Base-by-base conservation (phyloP, 768 basidiomycete genomes). In the Xerocomellus intermedius region DNA sequence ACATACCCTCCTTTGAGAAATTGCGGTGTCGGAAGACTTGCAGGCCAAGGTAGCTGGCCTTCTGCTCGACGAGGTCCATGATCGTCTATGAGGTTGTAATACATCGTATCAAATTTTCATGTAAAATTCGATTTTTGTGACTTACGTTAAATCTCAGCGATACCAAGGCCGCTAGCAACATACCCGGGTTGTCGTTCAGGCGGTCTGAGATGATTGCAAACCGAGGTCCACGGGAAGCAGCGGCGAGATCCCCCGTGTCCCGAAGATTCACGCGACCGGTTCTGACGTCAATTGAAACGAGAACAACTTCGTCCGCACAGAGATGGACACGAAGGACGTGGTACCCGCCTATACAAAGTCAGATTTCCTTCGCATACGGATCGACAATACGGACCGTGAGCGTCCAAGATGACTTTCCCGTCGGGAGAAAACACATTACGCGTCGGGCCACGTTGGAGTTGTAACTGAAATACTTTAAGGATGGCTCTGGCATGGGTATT, bases 21-120 rank as follows among this genome's bases (percentile, higher is more conserved):
- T 90, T 86, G 35, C 91, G 82, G 24, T 77, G 71, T 16, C 85
- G 82, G 70, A 82, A 88, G 53, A 81, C 84, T 66, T 85, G 84
- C 39, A 94, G 71, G n/a, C 94, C 94, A 10, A 95, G 81, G 63
- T 91, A 87, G 57, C 77, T 82, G n/a, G 87, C 89, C 64, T 92
- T 94, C 68, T 90, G 87, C 68, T 94, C 91, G 10, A 87, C 82
- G 16, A 87, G 78, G 52, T 93, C 90, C 41, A 82, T 77, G 56
- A 94, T 91, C 6, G 91, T 91, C 94, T 95, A 59, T n/a, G 8
- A n/a, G 45, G 37, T 37, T 28, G 14, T 36, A 52, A 13, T 4
- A 24, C 12, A 9, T 52, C n/a, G 6, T 8, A 42, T 47, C 42
- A 45, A 36, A 39, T 5, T 52, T 57, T 49, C 49, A n/a, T 14